A percentile compares a stretch with the other conserved stretches of the same genome.
Evolutionary conservation across 768 basidiomycete genomes (phyloP).

Genomic region (Tricholoma sp.): DNA sequence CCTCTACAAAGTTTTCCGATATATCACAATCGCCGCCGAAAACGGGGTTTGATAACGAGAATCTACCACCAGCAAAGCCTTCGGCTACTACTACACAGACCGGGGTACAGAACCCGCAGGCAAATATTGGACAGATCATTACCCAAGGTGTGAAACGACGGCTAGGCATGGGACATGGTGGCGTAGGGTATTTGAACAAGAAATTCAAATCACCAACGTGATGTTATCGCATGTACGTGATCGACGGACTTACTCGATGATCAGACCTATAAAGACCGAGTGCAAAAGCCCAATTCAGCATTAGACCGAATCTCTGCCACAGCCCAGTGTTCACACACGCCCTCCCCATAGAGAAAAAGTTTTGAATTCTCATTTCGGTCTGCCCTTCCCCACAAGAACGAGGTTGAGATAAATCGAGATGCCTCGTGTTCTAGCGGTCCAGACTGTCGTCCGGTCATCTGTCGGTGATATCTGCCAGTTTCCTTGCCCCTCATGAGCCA

Average conservation of each 20-base stretch:
- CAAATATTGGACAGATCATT: background rate
- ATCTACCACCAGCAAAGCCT: conserved; percentile 1
- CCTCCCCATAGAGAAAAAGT: background rate
- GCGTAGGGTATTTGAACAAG: conserved; percentile 56
- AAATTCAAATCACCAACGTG: conserved; percentile 58
- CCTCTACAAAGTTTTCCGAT: background rate
- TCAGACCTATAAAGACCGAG: background rate
- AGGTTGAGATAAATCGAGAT: conserved; percentile 1
- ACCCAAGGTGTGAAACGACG: conserved; percentile 44
- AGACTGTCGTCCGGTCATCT: background rate
- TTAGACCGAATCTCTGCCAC: background rate
- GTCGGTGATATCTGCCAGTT: background rate
- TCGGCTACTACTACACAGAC: background rate
- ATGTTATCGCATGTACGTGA: conserved; percentile 3
- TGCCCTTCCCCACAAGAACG: background rate
- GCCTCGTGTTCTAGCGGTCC: background rate
- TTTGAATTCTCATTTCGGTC: background rate
- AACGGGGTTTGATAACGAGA: background rate
- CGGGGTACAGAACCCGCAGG: background rate
- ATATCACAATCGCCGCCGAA: background rate
- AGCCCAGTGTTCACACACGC: background rate
- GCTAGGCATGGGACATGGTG: conserved; percentile 55
- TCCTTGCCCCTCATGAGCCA: background rate
- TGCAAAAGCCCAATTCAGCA: background rate
- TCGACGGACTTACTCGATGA: background rate